Evolutionary conservation across 2,329 filamentous ascomycete species (phyloP).

Genomic region (Diaporthe vexans): DNA sequence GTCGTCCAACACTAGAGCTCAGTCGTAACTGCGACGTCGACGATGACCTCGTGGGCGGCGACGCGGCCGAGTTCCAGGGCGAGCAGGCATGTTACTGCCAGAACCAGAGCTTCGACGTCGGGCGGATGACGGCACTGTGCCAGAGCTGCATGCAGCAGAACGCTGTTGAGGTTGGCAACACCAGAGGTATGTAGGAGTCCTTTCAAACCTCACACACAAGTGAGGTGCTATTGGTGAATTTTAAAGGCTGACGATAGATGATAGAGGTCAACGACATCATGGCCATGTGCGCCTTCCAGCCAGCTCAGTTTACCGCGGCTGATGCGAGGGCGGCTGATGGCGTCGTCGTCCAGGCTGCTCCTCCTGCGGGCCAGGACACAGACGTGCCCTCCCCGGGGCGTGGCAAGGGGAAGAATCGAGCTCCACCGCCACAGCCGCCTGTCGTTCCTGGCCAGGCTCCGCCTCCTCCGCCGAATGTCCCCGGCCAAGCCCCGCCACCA

Average conservation of each 20-base stretch:
- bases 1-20: background rate
- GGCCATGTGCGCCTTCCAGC: constrained; percentile 16
- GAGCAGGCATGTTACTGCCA: constrained; percentile 4
- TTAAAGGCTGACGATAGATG: background rate
- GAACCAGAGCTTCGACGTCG: constrained; percentile 17
- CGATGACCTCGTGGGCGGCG: constrained; percentile 10
- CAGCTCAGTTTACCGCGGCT: constrained; percentile 1
- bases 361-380: background rate
- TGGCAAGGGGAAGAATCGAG: too few species aligned
- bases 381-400: background rate
- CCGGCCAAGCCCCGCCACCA: too few species aligned
- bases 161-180: background rate
- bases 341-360: constrained; percentile 6
- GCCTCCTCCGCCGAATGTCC: too few species aligned
- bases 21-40: constrained; percentile 18
- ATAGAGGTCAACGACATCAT: constrained; percentile 1
- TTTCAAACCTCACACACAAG: background rate
- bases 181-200: background rate
- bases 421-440: too few species aligned
- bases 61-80: constrained; percentile 8
- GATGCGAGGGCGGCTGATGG: background rate
- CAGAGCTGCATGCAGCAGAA: background rate
- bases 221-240: background rate
- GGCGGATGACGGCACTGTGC: constrained; percentile 4
- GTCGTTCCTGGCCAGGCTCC: too few species aligned